Base-by-base conservation (phyloP, 1,139 yeast species). In the Geotrichum armillariae region DNA sequence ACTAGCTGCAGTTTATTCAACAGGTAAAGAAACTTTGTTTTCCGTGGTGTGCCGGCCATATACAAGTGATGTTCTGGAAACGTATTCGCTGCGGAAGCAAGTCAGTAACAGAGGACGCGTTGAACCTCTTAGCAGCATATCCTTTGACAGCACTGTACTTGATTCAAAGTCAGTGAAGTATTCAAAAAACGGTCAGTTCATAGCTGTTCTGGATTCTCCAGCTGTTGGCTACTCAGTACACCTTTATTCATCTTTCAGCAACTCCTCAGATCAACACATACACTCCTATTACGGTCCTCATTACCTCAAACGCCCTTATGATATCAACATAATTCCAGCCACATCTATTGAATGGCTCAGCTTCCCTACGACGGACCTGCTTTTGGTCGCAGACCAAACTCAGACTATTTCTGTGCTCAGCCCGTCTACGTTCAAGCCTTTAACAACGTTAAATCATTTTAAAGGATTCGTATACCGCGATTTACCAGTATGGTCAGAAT, bases 171-270 rank as follows among this genome's bases (percentile, higher is more conserved):
- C 51, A 32, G 55, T 56, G 12, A 51, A 55, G 43, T 58, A 58
- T 56, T 61, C 65, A 2, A 56, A 55, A 8, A 55, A 57, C 34
- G 63, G 61, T 2, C 40, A 53, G 18, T 60, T 53, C 43, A 50
- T 61, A n/a, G 65, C 65, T 3, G 58, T 59, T 6, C 47, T 56
- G 4, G 67, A 64, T 29, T 56, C 54, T 17, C 60, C 62, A 9
- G 59, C 55, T 4, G 45, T 56, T 18, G 66, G 66, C 5, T 60
- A 58, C 46, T 50, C 56, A 9, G 63, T 61, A 9, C 48, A 51
- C 17, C 32, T 62, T 7, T 61, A 58, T 55, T 50, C 56, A 0
- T 48, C 53, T 2, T 58, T 53, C 18, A 16, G 17, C 17, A 22
- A 23, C 8, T 14, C 11, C n/a, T 12, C 25, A 12, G 25, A 27